Conservation (phyloP, 1,284 basidiomycete genomes). For the Ceratobasidium theobromae region DNA sequence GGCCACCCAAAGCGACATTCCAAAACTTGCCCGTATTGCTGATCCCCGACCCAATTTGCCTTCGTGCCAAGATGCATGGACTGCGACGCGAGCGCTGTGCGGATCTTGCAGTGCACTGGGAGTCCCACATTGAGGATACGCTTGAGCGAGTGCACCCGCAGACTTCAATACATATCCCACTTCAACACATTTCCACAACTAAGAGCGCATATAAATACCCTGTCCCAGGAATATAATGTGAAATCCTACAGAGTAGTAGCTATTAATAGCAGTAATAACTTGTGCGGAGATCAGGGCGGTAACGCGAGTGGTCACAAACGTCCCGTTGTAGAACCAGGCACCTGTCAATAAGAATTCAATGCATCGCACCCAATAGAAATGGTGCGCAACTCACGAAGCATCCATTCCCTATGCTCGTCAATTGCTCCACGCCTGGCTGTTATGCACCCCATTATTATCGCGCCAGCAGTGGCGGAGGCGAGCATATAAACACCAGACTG, state of each 20-base stretch:
- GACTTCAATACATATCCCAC: constrained; percentile 19
- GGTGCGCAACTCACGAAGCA: constrained; percentile 33
- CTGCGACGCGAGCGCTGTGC: constrained; percentile 9
- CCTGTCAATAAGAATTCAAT: no score
- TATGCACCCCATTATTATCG: constrained; percentile 22
- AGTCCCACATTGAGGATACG: constrained; percentile 29
- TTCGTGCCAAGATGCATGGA: constrained; percentile 29
- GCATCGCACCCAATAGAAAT: no score
- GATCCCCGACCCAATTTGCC: constrained; percentile 20
- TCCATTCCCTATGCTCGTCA: constrained; percentile 33
- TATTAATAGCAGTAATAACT: constrained; percentile 27
- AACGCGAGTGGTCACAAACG: constrained; percentile 32
- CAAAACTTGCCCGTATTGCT: constrained; percentile 31
- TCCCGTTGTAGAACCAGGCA: constrained; percentile 32
- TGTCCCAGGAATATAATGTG: background rate
- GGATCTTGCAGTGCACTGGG: background rate
- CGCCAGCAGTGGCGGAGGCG: constrained; percentile 16
- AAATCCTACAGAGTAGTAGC: constrained; percentile 31
- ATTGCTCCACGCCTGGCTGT: constrained; percentile 32
- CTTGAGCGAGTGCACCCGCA: background rate
- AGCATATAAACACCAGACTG: constrained; percentile 32
- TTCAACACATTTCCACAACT: constrained; percentile 35
- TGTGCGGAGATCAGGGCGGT: constrained; percentile 30
- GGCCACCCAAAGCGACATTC: constrained; percentile 34
- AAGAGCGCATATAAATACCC: background rate